Base-by-base conservation (phyloP, 495 filamentous ascomycete genomes). In the Poronia punctata region DNA sequence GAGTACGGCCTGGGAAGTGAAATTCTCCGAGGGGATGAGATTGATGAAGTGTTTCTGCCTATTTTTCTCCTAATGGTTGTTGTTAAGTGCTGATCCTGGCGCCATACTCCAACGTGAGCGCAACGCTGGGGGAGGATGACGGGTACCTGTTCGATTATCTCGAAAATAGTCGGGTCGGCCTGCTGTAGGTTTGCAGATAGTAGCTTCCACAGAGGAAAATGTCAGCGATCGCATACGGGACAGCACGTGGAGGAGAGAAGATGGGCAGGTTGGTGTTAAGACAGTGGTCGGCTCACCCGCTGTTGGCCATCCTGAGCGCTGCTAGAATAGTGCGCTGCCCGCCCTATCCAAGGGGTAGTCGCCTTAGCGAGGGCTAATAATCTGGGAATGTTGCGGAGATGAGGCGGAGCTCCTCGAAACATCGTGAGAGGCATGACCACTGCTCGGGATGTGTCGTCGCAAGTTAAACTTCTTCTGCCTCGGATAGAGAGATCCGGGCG, bases 21-120 rank as follows among this genome's bases (percentile, higher is more conserved):
- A 97, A 67, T 98, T 98, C 67, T 98, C 92, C 15, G 92, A 98
- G 11, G 92, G 92, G 46, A 98, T 98, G 40, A 98, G 78, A 67
- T 97, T 97, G 64, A 98, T 90, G 61, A 95, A 97, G 56, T 96
- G 84, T 65, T 94, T 90, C 60, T 98, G 92, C 46, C 92, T 76
- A 44, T 72, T 72, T 78, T 95, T 96, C 70, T 98, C 90, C 88
- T 96, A 52, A 38, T 48, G 28, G 37, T 58, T 16, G 53, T 41
- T 21, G 31, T 47, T 21, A 30, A 46, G 38, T 49, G 40, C 44
- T 26, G 28, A 19, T 11, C 11, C 9, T 3, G 40, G 14, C 14
- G 18, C 11, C 41, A 22, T 28, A 15, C 18, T 9, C 8, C 7
- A 4, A 37, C n/a, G 8, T n/a, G 0, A 18, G n/a, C n/a, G n/a